Evolutionary conservation across 2,329 filamentous ascomycete species (phyloP).

Genomic region (Epichloe gansuensis): DNA sequence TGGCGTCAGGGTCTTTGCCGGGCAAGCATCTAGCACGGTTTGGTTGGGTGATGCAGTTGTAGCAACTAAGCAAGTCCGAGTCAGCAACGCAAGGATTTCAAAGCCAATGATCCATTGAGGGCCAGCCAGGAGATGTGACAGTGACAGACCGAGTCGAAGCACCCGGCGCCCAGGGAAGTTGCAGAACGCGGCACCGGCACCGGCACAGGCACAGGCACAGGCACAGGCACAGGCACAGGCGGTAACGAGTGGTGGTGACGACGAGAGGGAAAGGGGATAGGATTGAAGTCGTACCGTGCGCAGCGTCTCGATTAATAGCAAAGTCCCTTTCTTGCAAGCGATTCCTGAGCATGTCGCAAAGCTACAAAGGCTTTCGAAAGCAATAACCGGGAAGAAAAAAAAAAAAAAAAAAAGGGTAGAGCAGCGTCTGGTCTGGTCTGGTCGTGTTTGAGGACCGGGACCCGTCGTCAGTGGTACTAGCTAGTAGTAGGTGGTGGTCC

Average conservation of each 20-base stretch:
- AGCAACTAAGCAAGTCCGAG: constrained; percentile 1
- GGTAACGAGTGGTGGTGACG: neutral
- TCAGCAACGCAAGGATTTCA: neutral
- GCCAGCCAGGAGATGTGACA: constrained; percentile 10
- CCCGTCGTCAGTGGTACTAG: neutral
- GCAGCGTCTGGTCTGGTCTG: neutral
- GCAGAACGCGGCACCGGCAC: neutral
- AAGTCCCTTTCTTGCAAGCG: constrained; percentile 23
- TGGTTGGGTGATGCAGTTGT: constrained; percentile 7
- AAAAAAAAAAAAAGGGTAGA: neutral
- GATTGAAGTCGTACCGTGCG: constrained; percentile 1
- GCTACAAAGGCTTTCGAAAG: neutral
- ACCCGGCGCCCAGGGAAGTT: neutral
- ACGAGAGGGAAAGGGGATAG: neutral
- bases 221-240: neutral
- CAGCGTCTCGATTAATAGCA: constrained; percentile 21
- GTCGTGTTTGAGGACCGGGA: neutral
- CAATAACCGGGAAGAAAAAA: neutral
- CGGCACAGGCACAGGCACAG: neutral
- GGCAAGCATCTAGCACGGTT: constrained; percentile 18
- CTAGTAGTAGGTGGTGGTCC: neutral
- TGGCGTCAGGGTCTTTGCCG: constrained; percentile 22
- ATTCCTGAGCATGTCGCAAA: constrained; percentile 18
- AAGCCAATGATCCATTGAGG: neutral
- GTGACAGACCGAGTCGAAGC: neutral